Base-by-base conservation (phyloP, 371 early-diverging fungal genomes). In the Circinella umbellata region DNA sequence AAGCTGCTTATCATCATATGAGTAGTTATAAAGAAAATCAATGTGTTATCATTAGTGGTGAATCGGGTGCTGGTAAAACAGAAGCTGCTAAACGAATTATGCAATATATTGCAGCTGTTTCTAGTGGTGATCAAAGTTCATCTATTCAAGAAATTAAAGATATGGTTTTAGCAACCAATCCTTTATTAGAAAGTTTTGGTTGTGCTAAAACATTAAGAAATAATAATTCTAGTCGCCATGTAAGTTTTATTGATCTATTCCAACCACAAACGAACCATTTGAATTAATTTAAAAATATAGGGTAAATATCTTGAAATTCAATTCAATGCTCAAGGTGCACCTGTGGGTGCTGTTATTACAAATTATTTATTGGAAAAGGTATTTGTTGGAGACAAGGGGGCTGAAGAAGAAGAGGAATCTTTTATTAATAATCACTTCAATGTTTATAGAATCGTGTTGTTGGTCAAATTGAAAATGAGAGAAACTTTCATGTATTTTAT, bases 161-260 rank as follows among this genome's bases (percentile, higher is more conserved):
- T 67, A 97, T 98, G 91, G 98, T 98, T 61, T 84, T 98, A 68
- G 97, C 95, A 27, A 96, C 98, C 6, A 98, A 98, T 81, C 98
- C 99, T 18, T 83, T 99, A 49, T 84, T 99, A 34, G 99, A 99
- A 83, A 94, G 97, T 66, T 99, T 99, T 88, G 99, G 99, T 61
- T 99, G 99, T 84, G 99, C 99, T 54, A 99, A 99, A 79, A 99
- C 99, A 3, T 78, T 98, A 68, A 89, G 98, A 73, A 99, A 99
- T 86, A 96, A 99, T 82, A 99, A 99, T 82, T 97, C 98, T 3
- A 94, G 94, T 88, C 93, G 99, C 34, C 99, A 99, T 80, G 98
- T 94, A 86, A 74, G 89, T 73, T 47, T n/a, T n/a, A n/a, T n/a
- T n/a, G n/a, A n/a, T n/a, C n/a, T n/a, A n/a, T n/a, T n/a, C n/a